Conservation (phyloP, 306 rosid genomes). For the Phaseolus lunatus region DNA sequence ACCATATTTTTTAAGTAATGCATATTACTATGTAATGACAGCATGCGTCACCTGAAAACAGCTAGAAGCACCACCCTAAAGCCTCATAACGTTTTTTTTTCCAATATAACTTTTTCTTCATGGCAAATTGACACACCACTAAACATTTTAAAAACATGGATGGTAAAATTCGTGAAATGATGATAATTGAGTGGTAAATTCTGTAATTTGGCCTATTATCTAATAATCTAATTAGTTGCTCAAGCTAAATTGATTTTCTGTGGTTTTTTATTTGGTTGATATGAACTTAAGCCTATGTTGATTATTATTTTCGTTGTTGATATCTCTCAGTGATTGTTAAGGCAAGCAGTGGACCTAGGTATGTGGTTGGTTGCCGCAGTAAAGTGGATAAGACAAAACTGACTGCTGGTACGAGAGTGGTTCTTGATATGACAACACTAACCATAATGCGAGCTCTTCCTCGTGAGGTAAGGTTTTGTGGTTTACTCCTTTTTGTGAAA, state of each 20-base stretch:
- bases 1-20: too few species aligned
- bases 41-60: too few species aligned
- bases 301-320: conserved; percentile 43
- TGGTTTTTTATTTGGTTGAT: conserved; percentile 16
- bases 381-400: conserved; percentile 92
- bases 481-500: conserved; percentile 14
- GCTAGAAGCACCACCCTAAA: too few species aligned
- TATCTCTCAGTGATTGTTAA: conserved; percentile 81
- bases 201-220: too few species aligned
- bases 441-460: conserved; percentile 98
- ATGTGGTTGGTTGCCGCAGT: conserved; percentile 93
- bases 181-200: too few species aligned
- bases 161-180: too few species aligned
- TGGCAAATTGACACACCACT: too few species aligned
- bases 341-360: conserved; percentile 94
- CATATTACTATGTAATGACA: too few species aligned
- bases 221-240: neutral
- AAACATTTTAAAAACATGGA: too few species aligned
- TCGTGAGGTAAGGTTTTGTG: conserved; percentile 70
- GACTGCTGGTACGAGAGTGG: conserved; percentile 91
- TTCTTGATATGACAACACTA: conserved; percentile 93
- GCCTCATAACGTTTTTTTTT: too few species aligned
- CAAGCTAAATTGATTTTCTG: neutral
- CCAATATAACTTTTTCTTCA: too few species aligned
- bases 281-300: neutral